Evolutionary conservation across 1,139 yeast species (phyloP), one percentile per base, ranked within the genome.

Genomic region (Zhuliangozyma parablackwelliae): DNA sequence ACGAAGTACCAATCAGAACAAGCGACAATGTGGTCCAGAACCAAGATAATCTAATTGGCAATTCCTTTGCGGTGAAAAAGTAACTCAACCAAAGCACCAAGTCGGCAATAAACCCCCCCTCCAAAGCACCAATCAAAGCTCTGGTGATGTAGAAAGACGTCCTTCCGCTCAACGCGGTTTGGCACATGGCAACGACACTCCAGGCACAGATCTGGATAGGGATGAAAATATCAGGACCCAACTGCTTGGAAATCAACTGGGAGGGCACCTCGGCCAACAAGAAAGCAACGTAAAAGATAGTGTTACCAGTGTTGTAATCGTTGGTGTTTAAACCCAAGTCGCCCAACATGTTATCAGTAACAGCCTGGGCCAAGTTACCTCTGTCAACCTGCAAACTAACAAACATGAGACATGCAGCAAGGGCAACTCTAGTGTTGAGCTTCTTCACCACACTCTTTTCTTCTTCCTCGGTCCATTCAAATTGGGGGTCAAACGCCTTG

Each of bases 41-140:
- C 49, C 48, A 46, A 4, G 57, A 54, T 32, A 59, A 49, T 31
- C 65, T 44, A 8, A 53, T 42, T 21, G 61, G 55, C 28, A 59
- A 46, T 37, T 61, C 65, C 31, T 51, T 51, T 30, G 53, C 45
- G 30, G 53, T 48, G 48, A 56, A 61, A 41, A 58, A 61, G 35
- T 58, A 52, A 30, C 60, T 51, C 34, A 59, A 47, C 55, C 61
- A 57, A 29, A 53, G 46, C 12, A 59, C 57, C 33, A 56, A 47
- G 33, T 62, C 67, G 31, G 64, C 59, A 33, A 62, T 56, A 38
- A 61, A 59, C 1, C 65, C 65, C 38, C 65, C 59, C 46, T 61
- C 61, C 23, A 59, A 47, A 8, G 48, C 40, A 9, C 65, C 68
- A 27, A 61, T 44, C 13, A 61, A 42, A 6, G 54, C 60, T 38